Conservation (phyloP, 305 asterid genomes). For the Caryopteris hybrid region DNA sequence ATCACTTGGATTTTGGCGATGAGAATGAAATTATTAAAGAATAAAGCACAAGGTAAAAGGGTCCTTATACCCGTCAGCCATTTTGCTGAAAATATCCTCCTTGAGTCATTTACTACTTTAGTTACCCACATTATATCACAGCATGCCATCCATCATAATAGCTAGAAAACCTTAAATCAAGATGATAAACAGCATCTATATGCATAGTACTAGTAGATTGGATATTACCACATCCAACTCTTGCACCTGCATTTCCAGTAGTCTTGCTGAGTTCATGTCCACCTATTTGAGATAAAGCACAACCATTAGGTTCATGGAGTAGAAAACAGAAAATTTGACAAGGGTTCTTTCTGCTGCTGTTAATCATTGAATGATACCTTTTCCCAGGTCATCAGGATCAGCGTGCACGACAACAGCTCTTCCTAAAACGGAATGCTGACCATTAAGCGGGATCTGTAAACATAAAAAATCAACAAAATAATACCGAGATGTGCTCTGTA, state of each 20-base stretch:
- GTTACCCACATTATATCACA: not conserved
- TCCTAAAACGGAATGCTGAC: constrained; percentile 77
- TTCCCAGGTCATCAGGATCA: constrained; percentile 93
- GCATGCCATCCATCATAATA: no score
- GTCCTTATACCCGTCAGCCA: not conserved
- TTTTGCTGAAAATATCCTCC: not conserved
- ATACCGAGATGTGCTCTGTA: not conserved
- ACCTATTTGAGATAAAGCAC: constrained; percentile 33
- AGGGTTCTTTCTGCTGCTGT: no score
- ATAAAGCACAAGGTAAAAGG: not conserved
- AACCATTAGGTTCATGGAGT: constrained; percentile 3
- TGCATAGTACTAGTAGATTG: not conserved
- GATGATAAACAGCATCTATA: not conserved
- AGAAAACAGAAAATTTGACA: not conserved
- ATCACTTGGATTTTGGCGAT: not conserved
- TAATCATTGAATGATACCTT: no score
- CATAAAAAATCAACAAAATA: not conserved
- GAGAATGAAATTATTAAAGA: no score
- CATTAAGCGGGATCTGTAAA: constrained; percentile 62
- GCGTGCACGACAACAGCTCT: constrained; percentile 95
- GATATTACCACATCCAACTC: constrained; percentile 77
- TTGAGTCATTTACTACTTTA: not conserved
- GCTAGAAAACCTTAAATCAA: not conserved
- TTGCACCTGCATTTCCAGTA: constrained; percentile 90
- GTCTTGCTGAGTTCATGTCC: constrained; percentile 91